Conservation (phyloP, 352 stramenopile genomes). For the Pythium rishiriense region DNA sequence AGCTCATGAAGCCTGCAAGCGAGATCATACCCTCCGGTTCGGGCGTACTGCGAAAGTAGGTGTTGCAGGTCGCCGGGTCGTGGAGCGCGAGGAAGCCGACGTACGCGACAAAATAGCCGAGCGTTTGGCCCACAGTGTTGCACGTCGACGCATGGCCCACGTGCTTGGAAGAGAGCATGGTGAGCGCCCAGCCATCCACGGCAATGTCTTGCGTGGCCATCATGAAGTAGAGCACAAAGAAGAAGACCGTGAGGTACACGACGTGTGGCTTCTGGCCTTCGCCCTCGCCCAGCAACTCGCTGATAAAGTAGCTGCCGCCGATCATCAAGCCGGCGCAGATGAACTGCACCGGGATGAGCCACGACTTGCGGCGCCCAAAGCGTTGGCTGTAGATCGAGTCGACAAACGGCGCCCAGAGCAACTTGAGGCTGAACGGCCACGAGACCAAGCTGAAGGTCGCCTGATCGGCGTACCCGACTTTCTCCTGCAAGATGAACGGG, state of each 20-base stretch:
- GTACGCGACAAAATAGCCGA: slow-evolving; percentile 98
- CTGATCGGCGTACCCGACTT: slow-evolving; percentile 96
- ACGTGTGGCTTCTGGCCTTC: slow-evolving; percentile 86
- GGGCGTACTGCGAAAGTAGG: slow-evolving; percentile 75
- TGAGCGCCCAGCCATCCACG: slow-evolving; percentile 99
- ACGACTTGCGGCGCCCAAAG: slow-evolving; percentile 95
- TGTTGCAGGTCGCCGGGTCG: slow-evolving; percentile 90
- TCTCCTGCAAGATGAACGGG: slow-evolving; percentile 98
- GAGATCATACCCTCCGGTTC: slow-evolving; percentile 80
- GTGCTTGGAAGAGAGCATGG: slow-evolving; percentile 98
- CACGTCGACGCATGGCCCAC: slow-evolving; percentile 95
- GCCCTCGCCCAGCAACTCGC: slow-evolving; percentile 82
- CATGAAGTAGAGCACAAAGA: slow-evolving; percentile 98
- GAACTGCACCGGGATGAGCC: slow-evolving; percentile 98
- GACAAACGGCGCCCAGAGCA: slow-evolving; percentile 99
- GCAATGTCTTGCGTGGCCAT: slow-evolving; percentile 99
- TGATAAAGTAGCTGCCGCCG: slow-evolving; percentile 80
- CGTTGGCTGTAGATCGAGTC: slow-evolving; percentile 92
- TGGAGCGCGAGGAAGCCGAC: slow-evolving; percentile 98
- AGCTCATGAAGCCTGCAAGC: slow-evolving; percentile 90
- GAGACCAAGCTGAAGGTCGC: slow-evolving; percentile 97
- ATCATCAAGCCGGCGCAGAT: slow-evolving; percentile 96
- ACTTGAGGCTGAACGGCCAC: slow-evolving; percentile 98
- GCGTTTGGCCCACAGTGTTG: slow-evolving; percentile 96
- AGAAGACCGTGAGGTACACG: slow-evolving; percentile 93